Base-by-base conservation (phyloP, 768 basidiomycete species). In the Naganishia kalamii region DNA sequence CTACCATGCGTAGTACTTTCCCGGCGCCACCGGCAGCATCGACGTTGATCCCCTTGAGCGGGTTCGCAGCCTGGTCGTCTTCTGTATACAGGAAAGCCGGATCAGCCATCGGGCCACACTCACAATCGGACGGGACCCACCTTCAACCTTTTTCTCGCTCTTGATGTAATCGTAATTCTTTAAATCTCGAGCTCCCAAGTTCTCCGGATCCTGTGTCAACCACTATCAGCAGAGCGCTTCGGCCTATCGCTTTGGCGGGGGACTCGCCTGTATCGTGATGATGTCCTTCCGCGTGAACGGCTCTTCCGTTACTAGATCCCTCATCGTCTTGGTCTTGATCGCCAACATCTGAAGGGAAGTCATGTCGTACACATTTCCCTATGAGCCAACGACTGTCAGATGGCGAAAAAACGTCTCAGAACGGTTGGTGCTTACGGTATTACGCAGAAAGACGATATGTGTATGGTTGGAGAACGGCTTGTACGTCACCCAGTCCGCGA, bases 391-490 rank as follows among this genome's bases (percentile, higher is more conserved):
- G 5, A 32, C 51, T 10, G 43, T n/a, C 19, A n/a, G 19, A n/a
- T 25, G 51, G 61, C 32, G 40, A 60, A 21, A 48, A n/a, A n/a
- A 47, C 17, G 10, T 51, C 27, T 15, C 19, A 13, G 23, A 27
- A 27, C 23, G 23, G 23, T 47, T 37, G 15, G 8, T 7, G 52
- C 48, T 50, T 37, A 74, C 75, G 5, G 80, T 94, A 50, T 97
- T 96, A 8, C 88, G 87, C 19, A 93, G 82, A 77, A 89, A 98
- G 15, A 98, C 89, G 62, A 99, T 89, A 74, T 97, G 89, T 0
- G 94, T 93, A 76, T 98, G 94, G 68, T 94, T 88, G 74, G 84
- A 92, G 83, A 99, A 96, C 1, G 90, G 88, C 77, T 97, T 98
- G 84, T 94, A 99, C 3, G 92, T 91, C 47, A 99, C 92, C 0